These are phyloP conservation scores for Rhodotorula sp. DNA, from an alignment of 1,284 basidiomycete genomes.

Conservation along the genomic window DNA sequence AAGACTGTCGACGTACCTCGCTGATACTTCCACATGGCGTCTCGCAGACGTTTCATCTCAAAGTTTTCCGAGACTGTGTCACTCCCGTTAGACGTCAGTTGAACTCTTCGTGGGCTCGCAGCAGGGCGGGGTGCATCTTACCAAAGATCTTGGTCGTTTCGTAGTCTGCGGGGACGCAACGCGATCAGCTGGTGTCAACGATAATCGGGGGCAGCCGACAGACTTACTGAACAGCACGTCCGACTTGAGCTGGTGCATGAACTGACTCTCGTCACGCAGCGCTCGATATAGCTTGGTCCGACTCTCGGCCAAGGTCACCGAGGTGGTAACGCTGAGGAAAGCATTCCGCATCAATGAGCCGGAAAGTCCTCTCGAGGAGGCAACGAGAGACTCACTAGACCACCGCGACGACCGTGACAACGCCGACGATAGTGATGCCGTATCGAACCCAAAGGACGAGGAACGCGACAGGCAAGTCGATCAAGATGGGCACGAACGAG, in stretches of 20 bases:
- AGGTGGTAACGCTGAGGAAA: conserved; percentile 58
- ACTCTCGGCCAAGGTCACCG: conserved; percentile 52
- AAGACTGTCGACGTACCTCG: conserved; percentile 27
- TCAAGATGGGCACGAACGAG: conserved; percentile 73
- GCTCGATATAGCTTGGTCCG: conserved; percentile 57
- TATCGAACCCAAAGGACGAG: conserved; percentile 41
- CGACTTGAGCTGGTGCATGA: conserved; percentile 30
- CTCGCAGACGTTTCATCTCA: conserved; percentile 69
- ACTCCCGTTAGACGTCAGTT: neutral
- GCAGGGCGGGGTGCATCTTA: neutral
- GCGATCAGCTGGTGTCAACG: conserved; percentile 43
- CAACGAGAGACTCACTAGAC: conserved; percentile 59
- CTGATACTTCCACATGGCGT: conserved; percentile 75
- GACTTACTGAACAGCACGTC: conserved; percentile 58
- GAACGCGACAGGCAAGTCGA: conserved; percentile 49
- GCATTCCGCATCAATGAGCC: neutral
- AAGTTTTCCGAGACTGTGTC: conserved; percentile 63
- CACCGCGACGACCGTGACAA: conserved; percentile 75
- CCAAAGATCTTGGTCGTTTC: conserved; percentile 32
- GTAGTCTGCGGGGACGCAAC: conserved; percentile 30
- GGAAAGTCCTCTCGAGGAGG: neutral
- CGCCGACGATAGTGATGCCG: conserved; percentile 56
- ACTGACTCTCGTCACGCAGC: conserved; percentile 40
- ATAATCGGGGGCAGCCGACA: conserved; percentile 7
- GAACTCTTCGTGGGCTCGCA: neutral